Evolutionary conservation across 2,329 filamentous ascomycete species (phyloP), one percentile per base, ranked within the genome.

Genomic region (Fusarium sororula): DNA sequence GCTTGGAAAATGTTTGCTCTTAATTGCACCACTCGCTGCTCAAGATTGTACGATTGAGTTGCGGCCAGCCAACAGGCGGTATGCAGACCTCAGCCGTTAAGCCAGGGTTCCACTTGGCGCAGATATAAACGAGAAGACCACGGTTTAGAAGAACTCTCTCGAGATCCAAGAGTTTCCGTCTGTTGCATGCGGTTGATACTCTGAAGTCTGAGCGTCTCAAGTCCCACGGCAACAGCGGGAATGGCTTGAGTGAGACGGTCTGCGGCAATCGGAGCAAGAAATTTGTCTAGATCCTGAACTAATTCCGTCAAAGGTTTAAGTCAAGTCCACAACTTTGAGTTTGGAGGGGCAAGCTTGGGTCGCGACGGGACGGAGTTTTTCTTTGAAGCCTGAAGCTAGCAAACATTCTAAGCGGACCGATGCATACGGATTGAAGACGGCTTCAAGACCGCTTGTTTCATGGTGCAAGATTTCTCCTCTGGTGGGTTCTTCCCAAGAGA

Each of bases 361-460:
- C 61, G 44, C 56, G 44, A 59, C 47, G 44, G 58, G 59, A 65
- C 42, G 68, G 53, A 50, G 51, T 57, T 41, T 68, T 45, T 57
- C 50, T 30, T 70, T 69, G 55, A 72, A 72, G 67, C 53, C 62
- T 66, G 71, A 68, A 74, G 68, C 72, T 75, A 75, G 63, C 37
- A 61, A 50, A 38, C n/a, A 30, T 22, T 17, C n/a, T 38, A 54
- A 14, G 44, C 72, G 72, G 73, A 62, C 70, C 70, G 67, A 72
- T 41, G 63, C 62, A 53, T 64, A 58, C 45, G 50, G 66, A 51
- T 57, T 14, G 30, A 69, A 61, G 61, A 50, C 65, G 42, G 57
- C 48, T 53, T 37, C 48, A 69, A 61, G 61, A 50, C 68, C 44
- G 61, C 72, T 73, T 20, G 63, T 63, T 74, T 74, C 57, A 55